Evolutionary conservation across 2,329 filamentous ascomycete species (phyloP).

Genomic region (Cercospora sojina): DNA sequence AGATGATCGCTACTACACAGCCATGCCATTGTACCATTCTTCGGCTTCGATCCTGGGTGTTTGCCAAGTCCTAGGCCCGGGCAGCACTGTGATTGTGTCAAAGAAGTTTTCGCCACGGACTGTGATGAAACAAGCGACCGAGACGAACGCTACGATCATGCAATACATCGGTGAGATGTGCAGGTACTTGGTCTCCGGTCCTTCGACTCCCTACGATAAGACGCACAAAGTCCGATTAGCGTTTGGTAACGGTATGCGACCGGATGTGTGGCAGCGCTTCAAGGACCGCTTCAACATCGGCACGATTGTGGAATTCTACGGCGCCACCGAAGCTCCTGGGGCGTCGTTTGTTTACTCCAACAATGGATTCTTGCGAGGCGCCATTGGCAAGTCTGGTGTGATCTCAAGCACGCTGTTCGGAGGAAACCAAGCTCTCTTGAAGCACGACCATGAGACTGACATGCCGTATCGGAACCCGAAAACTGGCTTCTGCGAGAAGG

Average conservation of each 20-base stretch:
- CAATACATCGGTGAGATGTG: conserved; percentile 89
- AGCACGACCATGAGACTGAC: conserved; percentile 70
- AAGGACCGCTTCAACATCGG: conserved; percentile 63
- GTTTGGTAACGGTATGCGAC: conserved; percentile 81
- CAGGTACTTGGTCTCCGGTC: conserved; percentile 72
- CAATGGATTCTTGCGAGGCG: conserved; percentile 72
- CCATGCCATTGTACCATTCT: conserved; percentile 87
- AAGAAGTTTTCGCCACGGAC: conserved; percentile 73
- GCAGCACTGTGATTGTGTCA: conserved; percentile 68
- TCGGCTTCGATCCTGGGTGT: conserved; percentile 73
- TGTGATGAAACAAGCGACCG: conserved; percentile 76
- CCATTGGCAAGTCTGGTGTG: conserved; percentile 70
- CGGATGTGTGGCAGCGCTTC: conserved; percentile 76
- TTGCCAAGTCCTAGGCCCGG: conserved; percentile 52
- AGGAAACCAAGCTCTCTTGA: conserved; percentile 57
- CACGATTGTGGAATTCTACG: conserved; percentile 42
- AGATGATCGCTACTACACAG: conserved; percentile 78
- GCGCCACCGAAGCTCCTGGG: conserved; percentile 54
- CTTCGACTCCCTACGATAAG: conserved; percentile 65
- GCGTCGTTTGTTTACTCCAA: conserved; percentile 70
- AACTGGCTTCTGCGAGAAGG: conserved; percentile 66
- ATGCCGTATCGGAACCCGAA: conserved; percentile 64
- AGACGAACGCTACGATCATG: conserved; percentile 68
- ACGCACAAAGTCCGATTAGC: conserved; percentile 71
- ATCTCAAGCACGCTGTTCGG: conserved; percentile 59